Percentiles rank a stretch among this genome's conserved stretches.
These are phyloP conservation scores for Betula pendula DNA, from an alignment of 306 rosid genomes.

Conservation along the genomic window DNA sequence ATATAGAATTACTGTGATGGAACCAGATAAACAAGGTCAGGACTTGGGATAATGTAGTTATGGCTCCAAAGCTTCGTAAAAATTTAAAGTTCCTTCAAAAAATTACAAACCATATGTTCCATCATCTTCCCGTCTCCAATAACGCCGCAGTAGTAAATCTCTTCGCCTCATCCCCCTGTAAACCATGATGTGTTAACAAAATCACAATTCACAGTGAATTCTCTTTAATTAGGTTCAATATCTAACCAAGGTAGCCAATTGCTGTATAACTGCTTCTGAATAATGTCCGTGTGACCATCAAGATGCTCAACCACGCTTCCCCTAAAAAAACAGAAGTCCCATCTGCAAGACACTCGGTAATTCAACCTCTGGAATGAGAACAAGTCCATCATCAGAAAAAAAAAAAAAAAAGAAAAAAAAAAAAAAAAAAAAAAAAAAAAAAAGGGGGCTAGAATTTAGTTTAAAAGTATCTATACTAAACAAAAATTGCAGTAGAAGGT, in stretches of 20 bases:
- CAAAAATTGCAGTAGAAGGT: not conserved
- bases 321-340: slow-evolving; percentile 74
- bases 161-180: slow-evolving; percentile 82
- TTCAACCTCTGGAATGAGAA: slow-evolving; percentile 34
- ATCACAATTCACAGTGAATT: not conserved
- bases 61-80: slow-evolving; percentile 14
- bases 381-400: slow-evolving; percentile 6
- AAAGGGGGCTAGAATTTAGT: not conserved
- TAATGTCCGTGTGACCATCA: slow-evolving; percentile 90
- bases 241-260: slow-evolving; percentile 91
- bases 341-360: slow-evolving; percentile 63
- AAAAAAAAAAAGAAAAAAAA: not conserved
- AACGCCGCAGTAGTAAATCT: slow-evolving; percentile 75
- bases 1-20: slow-evolving; percentile 63
- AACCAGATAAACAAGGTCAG: slow-evolving; percentile 31
- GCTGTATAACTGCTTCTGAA: slow-evolving; percentile 59
- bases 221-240: slow-evolving; percentile 20
- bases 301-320: slow-evolving; percentile 80
- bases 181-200: slow-evolving; percentile 34
- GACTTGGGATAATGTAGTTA: slow-evolving; percentile 13
- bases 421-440: not conserved
- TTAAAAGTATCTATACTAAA: not conserved
- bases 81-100: slow-evolving; percentile 8
- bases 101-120: slow-evolving; percentile 79
- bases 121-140: slow-evolving; percentile 96